A percentile compares a stretch with the other conserved stretches of the same genome.
Conservation (phyloP, 2,329 filamentous ascomycete species). For the Microsporum audouinii region DNA sequence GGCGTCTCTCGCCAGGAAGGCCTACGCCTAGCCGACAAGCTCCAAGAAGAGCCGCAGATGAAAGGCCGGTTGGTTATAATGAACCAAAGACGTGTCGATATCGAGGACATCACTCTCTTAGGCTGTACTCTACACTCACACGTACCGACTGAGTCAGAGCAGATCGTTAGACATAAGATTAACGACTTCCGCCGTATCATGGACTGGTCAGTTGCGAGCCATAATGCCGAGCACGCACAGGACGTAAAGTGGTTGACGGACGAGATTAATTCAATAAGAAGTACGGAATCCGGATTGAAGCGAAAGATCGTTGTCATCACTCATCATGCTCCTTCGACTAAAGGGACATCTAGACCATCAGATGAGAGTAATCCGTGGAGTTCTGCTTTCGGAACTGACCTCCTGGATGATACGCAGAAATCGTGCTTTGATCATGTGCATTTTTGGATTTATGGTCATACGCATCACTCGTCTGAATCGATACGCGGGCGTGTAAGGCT, state of each 20-base stretch:
- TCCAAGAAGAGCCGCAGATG: constrained; percentile 16
- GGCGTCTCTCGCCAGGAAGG: constrained; percentile 20
- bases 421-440: constrained; percentile 8
- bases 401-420: background rate
- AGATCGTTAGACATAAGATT: constrained; percentile 34
- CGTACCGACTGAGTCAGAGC: constrained; percentile 31
- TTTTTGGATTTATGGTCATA: constrained; percentile 38
- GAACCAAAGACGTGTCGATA: constrained; percentile 16
- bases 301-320: constrained; percentile 39
- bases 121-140: constrained; percentile 47
- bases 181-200: constrained; percentile 44
- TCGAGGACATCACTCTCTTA: constrained; percentile 35
- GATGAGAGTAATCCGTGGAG: constrained; percentile 38
- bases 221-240: constrained; percentile 37
- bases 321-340: constrained; percentile 43
- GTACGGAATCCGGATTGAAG: background rate
- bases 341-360: constrained; percentile 38
- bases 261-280: constrained; percentile 21
- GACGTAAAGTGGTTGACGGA: constrained; percentile 42
- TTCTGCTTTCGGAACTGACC: constrained; percentile 32
- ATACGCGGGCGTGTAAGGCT: constrained; percentile 25
- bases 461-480: constrained; percentile 35
- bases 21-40: constrained; percentile 12
- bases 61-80: constrained; percentile 15
- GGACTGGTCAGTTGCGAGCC: constrained; percentile 39